Evolutionary conservation across 2,329 filamentous ascomycete genomes (phyloP).

Genomic region (Fusarium udum): DNA sequence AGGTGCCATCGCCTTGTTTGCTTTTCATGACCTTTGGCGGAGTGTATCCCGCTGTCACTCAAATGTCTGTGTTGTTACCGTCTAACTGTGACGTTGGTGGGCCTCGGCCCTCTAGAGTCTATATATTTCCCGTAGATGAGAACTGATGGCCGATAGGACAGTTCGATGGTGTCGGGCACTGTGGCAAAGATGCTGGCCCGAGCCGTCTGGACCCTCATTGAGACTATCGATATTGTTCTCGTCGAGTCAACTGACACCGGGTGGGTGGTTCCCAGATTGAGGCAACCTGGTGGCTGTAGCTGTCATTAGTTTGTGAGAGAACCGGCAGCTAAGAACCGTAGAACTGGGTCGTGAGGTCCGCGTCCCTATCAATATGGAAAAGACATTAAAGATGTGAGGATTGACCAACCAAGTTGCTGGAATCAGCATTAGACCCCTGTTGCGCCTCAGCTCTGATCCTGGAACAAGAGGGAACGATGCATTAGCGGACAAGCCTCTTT

Average conservation of each 20-base stretch:
- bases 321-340: not conserved
- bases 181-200: not conserved
- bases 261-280: not conserved
- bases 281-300: not conserved
- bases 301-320: not conserved
- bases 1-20: not conserved
- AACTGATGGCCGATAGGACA: not conserved
- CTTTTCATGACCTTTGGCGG: not conserved
- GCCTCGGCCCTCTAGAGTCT: not conserved
- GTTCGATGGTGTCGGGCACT: not conserved
- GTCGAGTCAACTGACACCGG: slow-evolving; percentile 6
- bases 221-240: slow-evolving; percentile 1
- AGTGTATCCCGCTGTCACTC: slow-evolving; percentile 1
- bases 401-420: slow-evolving; percentile 34
- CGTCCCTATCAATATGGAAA: slow-evolving; percentile 37
- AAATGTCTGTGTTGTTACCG: not conserved
- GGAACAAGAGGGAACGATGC: slow-evolving; percentile 3
- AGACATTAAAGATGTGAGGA: slow-evolving; percentile 31
- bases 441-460: slow-evolving; percentile 26
- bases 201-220: slow-evolving; percentile 4
- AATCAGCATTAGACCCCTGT: slow-evolving; percentile 17
- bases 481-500: slow-evolving; percentile 25
- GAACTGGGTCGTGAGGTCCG: slow-evolving; percentile 7
- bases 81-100: not conserved
- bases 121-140: not conserved